Conservation (phyloP, 2,329 filamentous ascomycete genomes). For the Fragosphaeria purpurea region DNA sequence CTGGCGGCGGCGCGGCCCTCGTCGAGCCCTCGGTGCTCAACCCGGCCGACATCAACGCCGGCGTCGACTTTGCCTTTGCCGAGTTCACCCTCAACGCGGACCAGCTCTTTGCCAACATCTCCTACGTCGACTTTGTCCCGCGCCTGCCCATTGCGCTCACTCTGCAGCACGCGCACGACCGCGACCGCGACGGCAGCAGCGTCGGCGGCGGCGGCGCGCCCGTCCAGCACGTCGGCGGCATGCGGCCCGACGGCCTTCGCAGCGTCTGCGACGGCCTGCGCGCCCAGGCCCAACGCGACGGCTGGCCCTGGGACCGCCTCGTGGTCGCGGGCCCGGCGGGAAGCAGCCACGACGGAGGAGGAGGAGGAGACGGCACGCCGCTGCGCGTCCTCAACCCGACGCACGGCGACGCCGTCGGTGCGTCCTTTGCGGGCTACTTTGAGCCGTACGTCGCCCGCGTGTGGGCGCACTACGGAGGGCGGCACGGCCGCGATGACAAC, state of each 20-base stretch:
- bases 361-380: slow-evolving; percentile 16
- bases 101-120: slow-evolving; percentile 54
- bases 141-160: slow-evolving; percentile 44
- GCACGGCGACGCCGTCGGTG: slow-evolving; percentile 30
- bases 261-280: slow-evolving; percentile 42
- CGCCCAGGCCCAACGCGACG: slow-evolving; percentile 45
- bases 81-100: slow-evolving; percentile 50
- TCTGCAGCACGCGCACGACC: slow-evolving; percentile 31
- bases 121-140: slow-evolving; percentile 55
- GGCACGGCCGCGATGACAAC: neutral
- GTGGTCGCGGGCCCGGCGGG: slow-evolving; percentile 23
- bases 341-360: too few species aligned
- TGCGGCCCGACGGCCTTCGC: slow-evolving; percentile 46
- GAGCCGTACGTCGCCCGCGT: slow-evolving; percentile 32
- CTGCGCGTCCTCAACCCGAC: slow-evolving; percentile 36
- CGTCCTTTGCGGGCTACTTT: slow-evolving; percentile 34
- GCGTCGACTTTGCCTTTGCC: slow-evolving; percentile 45
- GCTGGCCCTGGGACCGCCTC: slow-evolving; percentile 52
- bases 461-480: slow-evolving; percentile 27
- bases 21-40: slow-evolving; percentile 61
- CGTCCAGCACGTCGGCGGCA: slow-evolving; percentile 45
- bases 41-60: slow-evolving; percentile 43
- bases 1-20: slow-evolving; percentile 40
- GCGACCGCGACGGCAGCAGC: too few species aligned
- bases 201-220: slow-evolving; percentile 24